Evolutionary conservation across 2,329 filamentous ascomycete genomes (phyloP), one percentile per base, ranked within the genome.

Genomic region (Fusarium compactum): DNA sequence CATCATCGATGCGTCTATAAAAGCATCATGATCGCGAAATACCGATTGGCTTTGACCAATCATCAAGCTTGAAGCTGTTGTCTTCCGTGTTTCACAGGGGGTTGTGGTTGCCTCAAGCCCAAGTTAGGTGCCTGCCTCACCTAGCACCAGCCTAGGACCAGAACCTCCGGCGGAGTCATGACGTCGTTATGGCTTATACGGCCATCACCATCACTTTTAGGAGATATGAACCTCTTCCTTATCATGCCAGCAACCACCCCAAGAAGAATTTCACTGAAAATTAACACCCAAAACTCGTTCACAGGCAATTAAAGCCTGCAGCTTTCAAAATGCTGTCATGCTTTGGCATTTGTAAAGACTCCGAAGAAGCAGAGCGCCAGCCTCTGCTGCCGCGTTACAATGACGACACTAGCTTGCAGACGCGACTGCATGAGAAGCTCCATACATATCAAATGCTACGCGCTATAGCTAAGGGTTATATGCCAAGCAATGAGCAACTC

Each of bases 381-480:
- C 94, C 94, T 67, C 86, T 97, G 60, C 89, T 97, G 51, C 92
- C 94, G 62, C 91, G 90, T 75, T 96, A 96, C 84, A 85, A 90
- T 75, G 91, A 97, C 79, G 93, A 96, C 75, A 97, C 95, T 2
- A 82, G 85, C 32, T 83, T 95, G 57, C 93, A 97, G 85, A 86
- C 90, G 50, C 85, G 90, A 74, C 86, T 97, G 62, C 93, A 95
- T 76, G 90, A 95, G 80, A 98, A 97, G 85, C 87, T 98, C 65
- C 95, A 97, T 81, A 91, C 91, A 27, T 98, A 97, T 78, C 94
- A 97, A 84, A 97, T 97, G 91, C 78, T 94, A 29, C 88, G 92
- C 56, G 95, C 95, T 58, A 79, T 98, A 12, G 88, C 88, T 2
- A 89, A 93, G 76, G 95, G 95, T 8, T 98, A 90, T 80, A 95